Evolutionary conservation across 495 filamentous ascomycete species (phyloP).

Genomic region (Diplogelasinospora grovesii): DNA sequence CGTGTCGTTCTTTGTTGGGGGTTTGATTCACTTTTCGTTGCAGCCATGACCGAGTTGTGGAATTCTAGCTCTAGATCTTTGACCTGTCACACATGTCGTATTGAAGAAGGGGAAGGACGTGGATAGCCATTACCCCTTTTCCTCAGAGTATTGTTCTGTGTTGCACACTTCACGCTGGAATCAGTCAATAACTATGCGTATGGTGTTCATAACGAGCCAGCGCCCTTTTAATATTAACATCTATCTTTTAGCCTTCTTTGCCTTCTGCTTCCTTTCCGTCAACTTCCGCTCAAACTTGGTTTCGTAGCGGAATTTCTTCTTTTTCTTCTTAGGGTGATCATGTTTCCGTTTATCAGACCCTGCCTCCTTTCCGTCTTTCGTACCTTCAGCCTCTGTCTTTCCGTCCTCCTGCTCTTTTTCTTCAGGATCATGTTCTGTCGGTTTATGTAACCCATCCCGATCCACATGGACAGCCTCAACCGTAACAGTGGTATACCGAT

Average conservation of each 20-base stretch:
- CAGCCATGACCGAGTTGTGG: conserved; percentile 4
- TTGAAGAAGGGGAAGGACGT: neutral
- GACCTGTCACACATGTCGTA: neutral
- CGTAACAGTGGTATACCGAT: conserved; percentile 88
- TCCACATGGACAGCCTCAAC: conserved; percentile 84
- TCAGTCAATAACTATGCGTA: no score
- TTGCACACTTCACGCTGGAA: conserved; percentile 1
- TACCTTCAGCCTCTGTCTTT: conserved; percentile 22
- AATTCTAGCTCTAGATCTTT: conserved; percentile 11
- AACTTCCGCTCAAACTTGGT: conserved; percentile 69
- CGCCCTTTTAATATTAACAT: neutral
- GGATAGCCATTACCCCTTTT: neutral
- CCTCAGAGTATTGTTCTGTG: no score
- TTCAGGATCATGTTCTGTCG: conserved; percentile 34
- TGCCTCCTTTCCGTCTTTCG: conserved; percentile 23
- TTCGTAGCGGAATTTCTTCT: conserved; percentile 89
- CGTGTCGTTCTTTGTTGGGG: conserved; percentile 3
- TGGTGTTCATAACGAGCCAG: no score
- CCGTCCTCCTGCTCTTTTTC: conserved; percentile 21
- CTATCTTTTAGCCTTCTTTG: conserved; percentile 41
- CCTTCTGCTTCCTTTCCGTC: conserved; percentile 58
- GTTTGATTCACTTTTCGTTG: conserved; percentile 1
- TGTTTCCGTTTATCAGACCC: conserved; percentile 42
- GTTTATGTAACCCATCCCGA: conserved; percentile 58
- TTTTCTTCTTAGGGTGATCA: conserved; percentile 64